Conservation (phyloP, 495 filamentous ascomycete species). For the Penicillium verhagenii region DNA sequence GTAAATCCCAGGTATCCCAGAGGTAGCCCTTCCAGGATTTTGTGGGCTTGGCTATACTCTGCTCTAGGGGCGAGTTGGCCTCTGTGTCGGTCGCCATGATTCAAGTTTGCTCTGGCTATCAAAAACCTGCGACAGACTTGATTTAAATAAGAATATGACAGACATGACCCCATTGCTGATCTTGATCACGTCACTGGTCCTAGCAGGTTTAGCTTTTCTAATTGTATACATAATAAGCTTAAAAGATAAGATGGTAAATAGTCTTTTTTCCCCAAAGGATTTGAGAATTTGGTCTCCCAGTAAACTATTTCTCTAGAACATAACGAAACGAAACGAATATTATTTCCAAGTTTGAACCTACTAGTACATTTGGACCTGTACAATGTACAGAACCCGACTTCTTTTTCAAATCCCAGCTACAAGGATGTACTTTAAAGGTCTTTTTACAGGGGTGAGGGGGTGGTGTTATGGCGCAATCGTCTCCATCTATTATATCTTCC, state of each 20-base stretch:
- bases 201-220: neutral
- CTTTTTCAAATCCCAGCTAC: neutral
- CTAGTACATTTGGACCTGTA: neutral
- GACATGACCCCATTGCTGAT: slow-evolving; percentile 1
- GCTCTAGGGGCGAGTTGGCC: neutral
- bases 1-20: slow-evolving; percentile 56
- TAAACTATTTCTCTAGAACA: neutral
- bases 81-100: slow-evolving; percentile 6
- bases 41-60: neutral
- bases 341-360: too few species aligned
- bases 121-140: neutral
- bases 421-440: neutral
- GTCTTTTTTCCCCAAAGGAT: neutral
- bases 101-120: neutral
- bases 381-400: neutral
- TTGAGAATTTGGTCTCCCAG: neutral
- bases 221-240: neutral
- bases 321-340: neutral
- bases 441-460: neutral
- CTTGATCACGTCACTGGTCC: slow-evolving; percentile 5
- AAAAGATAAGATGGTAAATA: neutral
- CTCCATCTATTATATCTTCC: slow-evolving; percentile 6
- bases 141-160: neutral
- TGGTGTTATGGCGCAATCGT: slow-evolving; percentile 6
- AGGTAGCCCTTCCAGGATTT: slow-evolving; percentile 36